These are phyloP conservation scores for Platanthera guangdongensis DNA, from an alignment of 106 monocot genomes.

Conservation along the genomic window DNA sequence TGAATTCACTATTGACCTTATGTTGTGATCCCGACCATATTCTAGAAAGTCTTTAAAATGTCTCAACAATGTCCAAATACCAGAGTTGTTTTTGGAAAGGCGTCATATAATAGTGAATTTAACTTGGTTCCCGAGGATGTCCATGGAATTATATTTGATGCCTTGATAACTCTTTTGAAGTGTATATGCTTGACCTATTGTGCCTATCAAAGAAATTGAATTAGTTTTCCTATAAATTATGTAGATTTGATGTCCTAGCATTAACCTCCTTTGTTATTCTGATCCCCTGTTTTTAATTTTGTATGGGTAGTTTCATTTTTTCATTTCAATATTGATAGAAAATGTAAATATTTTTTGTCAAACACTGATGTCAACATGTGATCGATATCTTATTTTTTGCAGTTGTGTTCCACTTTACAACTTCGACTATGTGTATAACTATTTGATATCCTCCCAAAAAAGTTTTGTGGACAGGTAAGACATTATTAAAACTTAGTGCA, in stretches of 20 bases:
- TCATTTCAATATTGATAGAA: conserved; percentile 3
- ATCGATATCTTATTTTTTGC: conserved; percentile 18
- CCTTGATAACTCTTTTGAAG: background rate
- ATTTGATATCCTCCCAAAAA: conserved; percentile 82
- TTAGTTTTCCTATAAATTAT: too few species aligned
- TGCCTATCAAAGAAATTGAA: background rate
- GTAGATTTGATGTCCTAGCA: too few species aligned
- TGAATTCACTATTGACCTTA: background rate
- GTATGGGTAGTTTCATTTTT: background rate
- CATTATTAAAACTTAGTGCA: background rate
- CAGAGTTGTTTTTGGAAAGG: background rate
- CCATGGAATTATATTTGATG: background rate
- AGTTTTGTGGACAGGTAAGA: conserved; percentile 93
- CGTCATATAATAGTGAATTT: background rate
- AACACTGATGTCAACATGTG: background rate
- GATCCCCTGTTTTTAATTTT: conserved; percentile 5
- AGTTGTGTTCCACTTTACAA: conserved; percentile 96
- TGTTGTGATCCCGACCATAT: background rate
- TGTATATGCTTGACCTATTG: background rate
- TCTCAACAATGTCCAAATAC: background rate
- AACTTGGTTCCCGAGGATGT: background rate
- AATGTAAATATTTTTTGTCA: background rate
- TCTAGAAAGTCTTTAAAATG: background rate
- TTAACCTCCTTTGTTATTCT: background rate
- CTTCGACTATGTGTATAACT: conserved; percentile 77